Evolutionary conservation across 257 asterid species (phyloP).

Genomic region (Cynanchum wilfordii): DNA sequence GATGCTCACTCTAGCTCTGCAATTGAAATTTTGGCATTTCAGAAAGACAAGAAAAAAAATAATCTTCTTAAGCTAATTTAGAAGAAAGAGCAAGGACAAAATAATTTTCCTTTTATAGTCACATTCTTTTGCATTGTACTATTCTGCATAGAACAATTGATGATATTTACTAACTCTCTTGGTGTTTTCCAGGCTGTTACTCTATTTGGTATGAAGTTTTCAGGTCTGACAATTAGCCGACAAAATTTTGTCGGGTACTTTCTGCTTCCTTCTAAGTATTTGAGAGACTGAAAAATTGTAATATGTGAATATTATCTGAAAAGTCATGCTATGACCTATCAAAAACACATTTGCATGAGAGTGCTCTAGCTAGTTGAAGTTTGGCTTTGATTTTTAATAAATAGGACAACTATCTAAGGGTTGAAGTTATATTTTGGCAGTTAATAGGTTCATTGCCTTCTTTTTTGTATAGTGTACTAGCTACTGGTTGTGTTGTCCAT

Average conservation of each 20-base stretch:
- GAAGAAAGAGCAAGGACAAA: not conserved
- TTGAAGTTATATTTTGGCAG: not conserved
- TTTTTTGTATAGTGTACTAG: not conserved
- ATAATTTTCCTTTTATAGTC: not conserved
- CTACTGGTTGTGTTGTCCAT: not conserved
- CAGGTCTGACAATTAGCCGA: constrained; percentile 75
- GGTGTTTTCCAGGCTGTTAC: constrained; percentile 50
- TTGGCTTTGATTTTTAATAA: not conserved
- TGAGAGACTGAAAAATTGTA: not conserved
- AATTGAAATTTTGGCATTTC: not conserved
- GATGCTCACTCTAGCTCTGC: not conserved
- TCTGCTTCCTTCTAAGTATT: constrained; percentile 13
- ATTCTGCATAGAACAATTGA: not conserved
- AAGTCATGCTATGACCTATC: not conserved
- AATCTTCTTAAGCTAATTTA: not conserved
- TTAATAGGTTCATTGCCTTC: not conserved
- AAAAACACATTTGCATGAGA: not conserved
- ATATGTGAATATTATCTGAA: constrained; percentile 2
- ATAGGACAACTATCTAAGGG: not conserved
- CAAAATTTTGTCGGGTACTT: constrained; percentile 65
- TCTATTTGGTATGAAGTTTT: constrained; percentile 76
- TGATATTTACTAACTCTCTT: constrained; percentile 5
- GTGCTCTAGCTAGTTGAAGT: not conserved
- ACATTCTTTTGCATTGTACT: not conserved
- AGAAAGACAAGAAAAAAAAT: not conserved